Conservation (phyloP, 2,329 filamentous ascomycete species). For the Exutisphaerella laricina region DNA sequence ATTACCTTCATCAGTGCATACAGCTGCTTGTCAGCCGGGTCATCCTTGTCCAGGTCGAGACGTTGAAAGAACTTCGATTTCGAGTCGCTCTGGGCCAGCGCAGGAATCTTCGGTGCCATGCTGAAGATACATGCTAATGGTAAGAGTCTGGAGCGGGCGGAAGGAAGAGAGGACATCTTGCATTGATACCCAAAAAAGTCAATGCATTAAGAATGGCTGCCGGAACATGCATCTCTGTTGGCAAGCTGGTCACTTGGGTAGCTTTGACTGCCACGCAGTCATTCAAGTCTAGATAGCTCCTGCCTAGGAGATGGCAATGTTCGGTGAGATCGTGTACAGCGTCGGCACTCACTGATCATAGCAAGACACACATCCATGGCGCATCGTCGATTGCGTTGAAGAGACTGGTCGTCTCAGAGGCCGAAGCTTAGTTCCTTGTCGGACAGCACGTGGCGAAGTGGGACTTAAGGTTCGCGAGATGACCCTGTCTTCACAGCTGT, state of each 20-base stretch:
- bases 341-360: constrained; percentile 5
- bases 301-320: background rate
- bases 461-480: background rate
- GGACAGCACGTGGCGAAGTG: constrained; percentile 1
- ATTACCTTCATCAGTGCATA: constrained; percentile 43
- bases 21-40: constrained; percentile 30
- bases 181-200: background rate
- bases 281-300: constrained; percentile 1
- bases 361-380: background rate
- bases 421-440: background rate
- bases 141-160: background rate
- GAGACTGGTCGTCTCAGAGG: background rate
- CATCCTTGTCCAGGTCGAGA: constrained; percentile 37
- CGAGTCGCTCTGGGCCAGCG: constrained; percentile 41
- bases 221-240: too few relatives aligned
- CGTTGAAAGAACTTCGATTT: constrained; percentile 40
- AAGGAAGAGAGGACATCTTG: background rate
- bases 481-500: background rate
- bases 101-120: constrained; percentile 27
- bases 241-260: background rate
- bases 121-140: background rate
- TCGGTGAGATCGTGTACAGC: constrained; percentile 1
- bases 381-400: constrained; percentile 1
- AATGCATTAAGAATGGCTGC: too few relatives aligned
- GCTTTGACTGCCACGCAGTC: background rate